Percentiles rank a stretch among this genome's conserved stretches.
phyloP scores from a whole-genome alignment of 768 basidiomycete genomes.

The Xerocomellus dryophilus region DNA sequence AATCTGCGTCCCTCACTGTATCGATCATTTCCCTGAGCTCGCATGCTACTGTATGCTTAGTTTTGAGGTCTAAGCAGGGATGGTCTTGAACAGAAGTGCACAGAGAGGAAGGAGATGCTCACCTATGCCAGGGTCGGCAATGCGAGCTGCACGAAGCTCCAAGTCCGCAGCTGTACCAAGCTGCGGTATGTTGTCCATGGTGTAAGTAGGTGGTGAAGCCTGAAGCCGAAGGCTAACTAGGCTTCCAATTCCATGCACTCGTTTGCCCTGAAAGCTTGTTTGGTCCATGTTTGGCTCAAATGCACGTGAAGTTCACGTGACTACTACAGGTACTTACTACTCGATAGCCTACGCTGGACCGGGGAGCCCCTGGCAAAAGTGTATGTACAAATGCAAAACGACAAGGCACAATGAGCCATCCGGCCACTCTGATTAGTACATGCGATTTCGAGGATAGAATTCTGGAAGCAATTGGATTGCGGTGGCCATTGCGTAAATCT shows the following conservation, averaged over 20 bases:
- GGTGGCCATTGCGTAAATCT: no score
- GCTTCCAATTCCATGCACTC: neutral
- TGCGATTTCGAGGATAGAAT: no score
- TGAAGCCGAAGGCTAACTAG: neutral
- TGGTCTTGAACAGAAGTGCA: neutral
- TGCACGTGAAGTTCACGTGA: slow-evolving; percentile 35
- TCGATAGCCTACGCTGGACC: no score
- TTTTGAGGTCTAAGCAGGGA: slow-evolving; percentile 56
- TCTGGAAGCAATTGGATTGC: neutral
- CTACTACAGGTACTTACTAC: no score
- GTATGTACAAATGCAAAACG: no score
- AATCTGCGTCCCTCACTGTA: slow-evolving; percentile 71
- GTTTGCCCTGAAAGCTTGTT: slow-evolving; percentile 33
- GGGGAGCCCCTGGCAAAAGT: no score
- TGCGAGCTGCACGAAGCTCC: slow-evolving; percentile 66
- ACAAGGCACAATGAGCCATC: no score
- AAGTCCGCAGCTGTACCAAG: slow-evolving; percentile 54
- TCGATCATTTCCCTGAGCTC: slow-evolving; percentile 84
- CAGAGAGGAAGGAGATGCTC: slow-evolving; percentile 12
- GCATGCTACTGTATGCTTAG: slow-evolving; percentile 64
- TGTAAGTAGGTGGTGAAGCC: slow-evolving; percentile 4
- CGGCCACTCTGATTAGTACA: no score
- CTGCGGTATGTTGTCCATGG: slow-evolving; percentile 45
- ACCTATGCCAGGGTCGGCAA: slow-evolving; percentile 77
- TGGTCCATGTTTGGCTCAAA: slow-evolving; percentile 29